Conservation (phyloP, 2,329 filamentous ascomycete species). For the Beauveria asiatica region DNA sequence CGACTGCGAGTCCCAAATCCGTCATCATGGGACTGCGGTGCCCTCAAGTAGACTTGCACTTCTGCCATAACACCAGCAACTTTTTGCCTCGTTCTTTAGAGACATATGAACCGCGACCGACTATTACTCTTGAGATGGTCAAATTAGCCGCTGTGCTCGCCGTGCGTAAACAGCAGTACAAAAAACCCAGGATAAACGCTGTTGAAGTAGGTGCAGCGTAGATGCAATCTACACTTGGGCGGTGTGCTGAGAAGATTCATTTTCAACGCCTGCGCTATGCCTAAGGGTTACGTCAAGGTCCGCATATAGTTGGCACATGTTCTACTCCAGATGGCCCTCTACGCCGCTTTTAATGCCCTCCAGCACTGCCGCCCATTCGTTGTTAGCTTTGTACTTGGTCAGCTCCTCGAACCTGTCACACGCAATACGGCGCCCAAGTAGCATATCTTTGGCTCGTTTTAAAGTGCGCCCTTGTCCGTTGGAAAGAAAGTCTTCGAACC, state of each 20-base stretch:
- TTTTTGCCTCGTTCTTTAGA: no score
- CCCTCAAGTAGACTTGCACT: no score
- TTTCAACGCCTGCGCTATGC: conserved; percentile 14
- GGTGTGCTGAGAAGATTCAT: neutral
- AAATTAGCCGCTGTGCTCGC: no score
- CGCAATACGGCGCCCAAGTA: conserved; percentile 65
- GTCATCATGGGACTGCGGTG: no score
- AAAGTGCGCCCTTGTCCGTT: conserved; percentile 56
- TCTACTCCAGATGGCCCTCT: conserved; percentile 22
- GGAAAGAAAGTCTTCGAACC: conserved; percentile 63
- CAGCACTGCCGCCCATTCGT: conserved; percentile 40
- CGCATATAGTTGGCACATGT: neutral
- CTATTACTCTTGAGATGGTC: no score
- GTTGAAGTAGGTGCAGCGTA: neutral
- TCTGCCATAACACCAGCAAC: no score
- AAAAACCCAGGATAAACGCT: neutral
- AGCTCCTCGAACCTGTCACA: conserved; percentile 50
- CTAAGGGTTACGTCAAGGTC: neutral
- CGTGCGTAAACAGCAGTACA: no score
- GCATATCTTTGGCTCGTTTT: conserved; percentile 60
- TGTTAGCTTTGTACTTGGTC: conserved; percentile 33
- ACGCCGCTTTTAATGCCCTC: conserved; percentile 43
- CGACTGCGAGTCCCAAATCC: no score
- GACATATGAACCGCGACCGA: no score
- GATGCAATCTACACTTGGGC: neutral